Conservation (phyloP, 495 filamentous ascomycete species). For the Talaromyces nanjingensis region DNA sequence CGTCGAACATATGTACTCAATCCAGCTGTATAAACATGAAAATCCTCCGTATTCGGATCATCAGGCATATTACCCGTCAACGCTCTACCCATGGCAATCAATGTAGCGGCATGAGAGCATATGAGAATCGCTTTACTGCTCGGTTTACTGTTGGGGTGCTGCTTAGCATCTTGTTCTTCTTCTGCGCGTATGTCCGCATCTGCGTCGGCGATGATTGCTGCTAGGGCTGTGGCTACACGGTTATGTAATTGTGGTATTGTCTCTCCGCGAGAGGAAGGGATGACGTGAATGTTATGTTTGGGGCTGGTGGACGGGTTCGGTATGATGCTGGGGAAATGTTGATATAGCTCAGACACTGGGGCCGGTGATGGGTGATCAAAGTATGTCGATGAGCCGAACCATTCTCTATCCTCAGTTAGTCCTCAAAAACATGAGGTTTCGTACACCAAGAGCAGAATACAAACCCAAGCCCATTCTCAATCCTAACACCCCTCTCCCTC, state of each 20-base stretch:
- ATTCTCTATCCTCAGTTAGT: constrained; percentile 52
- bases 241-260: constrained; percentile 70
- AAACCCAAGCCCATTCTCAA: constrained; percentile 70
- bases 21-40: constrained; percentile 78
- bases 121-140: constrained; percentile 60
- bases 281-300: constrained; percentile 49
- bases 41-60: constrained; percentile 65
- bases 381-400: constrained; percentile 63
- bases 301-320: constrained; percentile 29
- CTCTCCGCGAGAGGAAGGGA: constrained; percentile 68
- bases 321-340: constrained; percentile 55
- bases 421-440: no score
- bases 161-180: constrained; percentile 14
- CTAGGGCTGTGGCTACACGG: constrained; percentile 63
- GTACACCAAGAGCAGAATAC: constrained; percentile 9
- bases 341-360: constrained; percentile 44
- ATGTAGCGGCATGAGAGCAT: constrained; percentile 82
- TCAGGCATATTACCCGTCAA: constrained; percentile 72
- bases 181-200: constrained; percentile 48
- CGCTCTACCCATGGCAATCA: constrained; percentile 77
- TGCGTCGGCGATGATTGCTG: constrained; percentile 60
- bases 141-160: not conserved
- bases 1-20: constrained; percentile 56
- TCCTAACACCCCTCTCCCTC: constrained; percentile 44
- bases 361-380: constrained; percentile 84